Evolutionary conservation across 495 filamentous ascomycete species (phyloP), one percentile per base, ranked within the genome.

Genomic region (Staphylotrichum longicolle): DNA sequence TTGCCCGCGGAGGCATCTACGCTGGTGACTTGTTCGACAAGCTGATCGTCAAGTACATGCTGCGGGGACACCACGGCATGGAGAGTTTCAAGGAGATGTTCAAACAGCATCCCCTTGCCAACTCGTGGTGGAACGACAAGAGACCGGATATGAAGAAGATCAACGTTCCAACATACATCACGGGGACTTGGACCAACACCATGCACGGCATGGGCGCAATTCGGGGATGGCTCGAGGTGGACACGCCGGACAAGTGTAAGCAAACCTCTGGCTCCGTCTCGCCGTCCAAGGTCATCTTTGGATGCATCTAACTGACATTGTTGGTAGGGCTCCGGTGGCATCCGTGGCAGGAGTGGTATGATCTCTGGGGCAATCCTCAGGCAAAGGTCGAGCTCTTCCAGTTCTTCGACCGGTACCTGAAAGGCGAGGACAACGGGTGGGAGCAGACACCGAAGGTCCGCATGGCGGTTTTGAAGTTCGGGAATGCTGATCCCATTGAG

Each of bases 1-100:
- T 52, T 20, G 14, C 10, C 32, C 49, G 49, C 49, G 49, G 49
- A 4, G 49, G 49, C 49, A 52, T 52, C 49, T 52, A 52, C 33
- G 49, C 32, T 11, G 49, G 49, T 4, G 49, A 52, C 49, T 11
- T 52, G 32, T 52, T 52, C 32, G 49, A 52, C 32, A 52, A 52
- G 49, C 49, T 52, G 32, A 52, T 52, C 49, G 49, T 52, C 32
- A 52, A 52, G 49, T 37, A 52, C 49, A 52, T 52, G 49, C 49
- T 52, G 33, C 49, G 49, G 4, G 49, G 49, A 3, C 49, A n/a
- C 14, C 32, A 52, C 49, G 49, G 49, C 49, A 52, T 52, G 49
- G 49, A 52, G 33, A 32, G 49, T 12, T 52, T 52, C 33, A 15
- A 12, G 34, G 49, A 52, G 49, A 52, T 52, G 49, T 52, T 33